Evolutionary conservation across 1,284 basidiomycete genomes (phyloP), one percentile per base, ranked within the genome.

Genomic region (Termitomyces sp.): DNA sequence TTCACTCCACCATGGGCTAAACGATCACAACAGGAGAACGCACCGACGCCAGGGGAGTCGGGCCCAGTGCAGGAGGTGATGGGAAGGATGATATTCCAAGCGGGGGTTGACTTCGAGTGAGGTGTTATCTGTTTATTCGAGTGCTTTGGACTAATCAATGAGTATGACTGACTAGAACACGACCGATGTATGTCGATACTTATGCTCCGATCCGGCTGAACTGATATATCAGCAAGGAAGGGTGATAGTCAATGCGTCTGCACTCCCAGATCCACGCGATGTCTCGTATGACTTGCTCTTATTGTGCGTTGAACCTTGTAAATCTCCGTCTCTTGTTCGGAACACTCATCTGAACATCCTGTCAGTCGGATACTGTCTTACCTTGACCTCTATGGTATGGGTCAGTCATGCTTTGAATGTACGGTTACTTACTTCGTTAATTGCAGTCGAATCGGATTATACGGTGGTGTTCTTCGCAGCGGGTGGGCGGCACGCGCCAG

Each of bases 81-180:
- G 71, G 66, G 72, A 33, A 81, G 74, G 63, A 74, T 92, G 70
- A 89, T 93, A 47, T 91, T 89, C 60, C 91, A 92, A 64, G 90
- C 91, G 35, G 90, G 91, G 1, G 87, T 93, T 50, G 91, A 93
- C 69, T 91, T 82, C 62, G 90, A 92, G 88, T 91, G 62, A 81
- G 86, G 10, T 37, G 19, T 13, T 84, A 51, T n/a, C 24, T 14
- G 37, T 33, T 26, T 45, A 19, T 52, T 28, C 38, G 28, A 50
- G 54, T 57, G 53, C 59, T 51, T 35, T 48, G 33, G 34, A 39
- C 24, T 48, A 40, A 51, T 24, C 31, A 21, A 35, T 49, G 14
- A 13, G 42, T 54, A 49, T 56, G 38, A 54, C 55, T 9, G 13
- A 44, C 38, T 53, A 91, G 89, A 68, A 92, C 90, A 47, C 77